Conservation (phyloP, 75 land plant genomes). For the Sequoiadendron giganteum region DNA sequence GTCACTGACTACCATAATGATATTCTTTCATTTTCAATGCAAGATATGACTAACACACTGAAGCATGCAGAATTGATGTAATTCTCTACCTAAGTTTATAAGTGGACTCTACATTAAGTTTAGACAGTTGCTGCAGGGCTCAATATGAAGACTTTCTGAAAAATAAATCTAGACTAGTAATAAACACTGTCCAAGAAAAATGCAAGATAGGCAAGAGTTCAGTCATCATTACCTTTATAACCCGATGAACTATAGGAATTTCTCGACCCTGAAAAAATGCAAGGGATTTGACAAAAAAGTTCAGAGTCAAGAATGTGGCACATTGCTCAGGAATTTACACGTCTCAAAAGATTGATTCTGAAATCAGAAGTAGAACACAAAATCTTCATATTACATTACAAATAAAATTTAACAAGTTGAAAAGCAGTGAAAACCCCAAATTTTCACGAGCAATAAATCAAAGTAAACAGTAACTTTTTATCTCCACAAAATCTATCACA, state of each 20-base stretch:
- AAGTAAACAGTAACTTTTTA: neutral
- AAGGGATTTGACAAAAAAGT: neutral
- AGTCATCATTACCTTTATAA: conserved; percentile 45
- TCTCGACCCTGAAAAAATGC: conserved; percentile 36
- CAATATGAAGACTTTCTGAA: neutral
- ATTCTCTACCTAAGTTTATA: neutral
- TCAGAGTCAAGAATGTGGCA: neutral
- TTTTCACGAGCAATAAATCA: neutral
- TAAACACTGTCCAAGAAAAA: neutral
- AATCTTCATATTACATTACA: neutral
- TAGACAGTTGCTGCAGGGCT: neutral
- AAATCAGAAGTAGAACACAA: neutral
- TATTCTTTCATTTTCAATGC: neutral
- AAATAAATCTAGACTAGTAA: neutral
- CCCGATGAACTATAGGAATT: conserved; percentile 65
- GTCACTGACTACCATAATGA: neutral
- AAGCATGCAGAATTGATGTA: neutral
- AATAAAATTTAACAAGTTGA: neutral
- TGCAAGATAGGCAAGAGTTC: neutral
- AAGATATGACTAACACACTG: neutral
- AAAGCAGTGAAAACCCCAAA: neutral
- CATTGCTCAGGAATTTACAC: neutral
- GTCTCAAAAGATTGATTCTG: neutral
- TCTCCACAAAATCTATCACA: neutral
- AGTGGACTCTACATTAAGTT: neutral